phyloP scores from a whole-genome alignment of 768 basidiomycete species.

The Termitomyces sp. region DNA sequence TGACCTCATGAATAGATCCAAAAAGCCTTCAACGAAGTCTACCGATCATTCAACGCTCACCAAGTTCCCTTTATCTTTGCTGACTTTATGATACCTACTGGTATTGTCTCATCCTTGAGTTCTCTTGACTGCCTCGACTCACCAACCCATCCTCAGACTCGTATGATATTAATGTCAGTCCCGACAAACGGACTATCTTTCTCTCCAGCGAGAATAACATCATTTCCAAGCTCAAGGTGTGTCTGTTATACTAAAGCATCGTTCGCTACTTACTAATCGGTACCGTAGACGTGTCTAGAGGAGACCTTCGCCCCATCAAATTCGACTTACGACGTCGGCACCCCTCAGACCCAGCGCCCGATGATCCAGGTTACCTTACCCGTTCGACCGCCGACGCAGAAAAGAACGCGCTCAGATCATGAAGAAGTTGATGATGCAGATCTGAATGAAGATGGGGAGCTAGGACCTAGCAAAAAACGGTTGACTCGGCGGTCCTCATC shows the following conservation, averaged over 20 bases:
- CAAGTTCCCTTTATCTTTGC: conserved; percentile 84
- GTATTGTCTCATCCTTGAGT: conserved; percentile 36
- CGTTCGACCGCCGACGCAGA: conserved; percentile 1
- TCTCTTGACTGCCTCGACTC: not conserved
- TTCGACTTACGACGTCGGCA: conserved; percentile 64
- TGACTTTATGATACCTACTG: conserved; percentile 77
- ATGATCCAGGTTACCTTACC: conserved; percentile 21
- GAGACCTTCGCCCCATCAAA: conserved; percentile 61
- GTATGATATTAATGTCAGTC: conserved; percentile 92
- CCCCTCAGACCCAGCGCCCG: conserved; percentile 14
- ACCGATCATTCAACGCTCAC: conserved; percentile 68
- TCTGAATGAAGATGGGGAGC: not conserved
- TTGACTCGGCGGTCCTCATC: not conserved
- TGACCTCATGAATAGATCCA: conserved; percentile 50
- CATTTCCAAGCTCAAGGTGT: conserved; percentile 73
- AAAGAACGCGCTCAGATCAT: conserved; percentile 3
- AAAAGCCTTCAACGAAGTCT: conserved; percentile 91
- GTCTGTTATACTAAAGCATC: not conserved
- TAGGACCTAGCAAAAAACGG: conserved; percentile 3
- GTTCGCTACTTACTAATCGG: not conserved
- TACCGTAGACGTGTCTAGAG: conserved; percentile 59
- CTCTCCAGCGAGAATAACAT: conserved; percentile 84
- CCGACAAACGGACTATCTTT: conserved; percentile 95
- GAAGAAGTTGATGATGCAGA: not conserved
- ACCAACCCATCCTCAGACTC: conserved; percentile 41